A percentile compares a stretch with the other conserved stretches of the same genome.
phyloP scores from a whole-genome alignment of 768 basidiomycete genomes.

The Russula lepida region DNA sequence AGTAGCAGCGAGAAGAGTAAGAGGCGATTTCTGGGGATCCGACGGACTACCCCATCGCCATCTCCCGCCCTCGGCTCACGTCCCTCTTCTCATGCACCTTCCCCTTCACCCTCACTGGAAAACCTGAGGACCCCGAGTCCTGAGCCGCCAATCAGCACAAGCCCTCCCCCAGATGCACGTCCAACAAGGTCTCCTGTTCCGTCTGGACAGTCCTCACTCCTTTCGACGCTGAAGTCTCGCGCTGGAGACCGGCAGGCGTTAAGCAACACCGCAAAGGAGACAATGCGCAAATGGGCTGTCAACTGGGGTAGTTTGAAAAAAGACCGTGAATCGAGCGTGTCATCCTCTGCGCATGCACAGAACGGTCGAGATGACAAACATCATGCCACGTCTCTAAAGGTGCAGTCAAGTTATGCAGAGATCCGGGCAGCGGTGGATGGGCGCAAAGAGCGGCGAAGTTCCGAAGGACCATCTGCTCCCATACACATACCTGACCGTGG shows the following conservation, averaged over 20 bases:
- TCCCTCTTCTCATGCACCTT: constrained; percentile 14
- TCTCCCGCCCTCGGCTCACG: constrained; percentile 8
- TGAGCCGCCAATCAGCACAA: not conserved
- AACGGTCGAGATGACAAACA: not conserved
- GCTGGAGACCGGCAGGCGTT: constrained; percentile 79
- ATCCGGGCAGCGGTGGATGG: constrained; percentile 70
- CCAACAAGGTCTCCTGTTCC: not conserved
- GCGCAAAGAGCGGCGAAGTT: constrained; percentile 36
- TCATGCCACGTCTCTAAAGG: constrained; percentile 5
- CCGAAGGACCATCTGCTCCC: constrained; percentile 26
- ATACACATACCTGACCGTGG: constrained; percentile 29
- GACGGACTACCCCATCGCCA: constrained; percentile 6
- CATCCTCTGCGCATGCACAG: constrained; percentile 20
- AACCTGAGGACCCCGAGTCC: constrained; percentile 5
- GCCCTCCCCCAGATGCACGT: not conserved
- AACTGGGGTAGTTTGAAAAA: constrained; percentile 66
- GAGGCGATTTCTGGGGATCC: constrained; percentile 13
- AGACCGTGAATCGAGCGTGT: constrained; percentile 29
- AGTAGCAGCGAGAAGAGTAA: constrained; percentile 16
- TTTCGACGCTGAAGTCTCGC: constrained; percentile 71
- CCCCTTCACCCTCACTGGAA: constrained; percentile 10
- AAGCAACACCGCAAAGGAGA: constrained; percentile 77
- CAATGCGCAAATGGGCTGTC: constrained; percentile 87
- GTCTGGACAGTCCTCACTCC: constrained; percentile 30
- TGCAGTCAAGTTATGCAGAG: constrained; percentile 58